Evolutionary conservation across 1,284 basidiomycete species (phyloP), one percentile per base, ranked within the genome.

Genomic region (Moesziomyces sp.): DNA sequence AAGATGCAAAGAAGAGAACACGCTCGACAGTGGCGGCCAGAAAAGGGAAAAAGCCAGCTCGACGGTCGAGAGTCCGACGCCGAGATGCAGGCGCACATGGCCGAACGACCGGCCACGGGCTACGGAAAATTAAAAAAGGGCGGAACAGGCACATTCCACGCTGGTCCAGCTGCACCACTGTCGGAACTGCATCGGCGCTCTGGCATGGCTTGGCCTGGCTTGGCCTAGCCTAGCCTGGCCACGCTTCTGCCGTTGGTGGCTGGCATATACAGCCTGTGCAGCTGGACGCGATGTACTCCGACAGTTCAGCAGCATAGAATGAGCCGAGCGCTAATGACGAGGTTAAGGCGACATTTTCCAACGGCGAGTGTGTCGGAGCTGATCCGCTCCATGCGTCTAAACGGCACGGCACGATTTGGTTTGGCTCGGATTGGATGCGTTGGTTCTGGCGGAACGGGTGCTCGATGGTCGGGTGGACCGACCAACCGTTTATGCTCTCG

Each of bases 21-120:
- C 18, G 14, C 30, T 28, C 40, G 24, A 35, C 46, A 18, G 55
- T 40, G 47, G 45, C n/a, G 24, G 46, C 23, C 35, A 52, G 19
- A 16, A 16, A 18, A 7, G 38, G 16, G 38, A 16, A 35, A 13
- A 14, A 14, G 35, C 35, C 16, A 16, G 26, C 26, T 28, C 26
- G 8, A 38, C n/a, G 50, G 21, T 38, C 30, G 35, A 55, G 26
- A 49, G 52, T 61, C 59, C 59, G 59, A 61, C 52, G 47, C 59
- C 59, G 59, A 61, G 59, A 61, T 51, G 59, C 59, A 61, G 59
- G 48, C 21, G 10, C 52, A 55, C 52, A 55, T 55, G 52, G 43
- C 23, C 38, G 38, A 40, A n/a, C 14, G 38, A 16, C 38, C 38
- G 38, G 18, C 38, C 38, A 40, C 38, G 38, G 38, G 38, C 38